Base-by-base conservation (phyloP, 345 rosid genomes). In the Hypericum perforatum region DNA sequence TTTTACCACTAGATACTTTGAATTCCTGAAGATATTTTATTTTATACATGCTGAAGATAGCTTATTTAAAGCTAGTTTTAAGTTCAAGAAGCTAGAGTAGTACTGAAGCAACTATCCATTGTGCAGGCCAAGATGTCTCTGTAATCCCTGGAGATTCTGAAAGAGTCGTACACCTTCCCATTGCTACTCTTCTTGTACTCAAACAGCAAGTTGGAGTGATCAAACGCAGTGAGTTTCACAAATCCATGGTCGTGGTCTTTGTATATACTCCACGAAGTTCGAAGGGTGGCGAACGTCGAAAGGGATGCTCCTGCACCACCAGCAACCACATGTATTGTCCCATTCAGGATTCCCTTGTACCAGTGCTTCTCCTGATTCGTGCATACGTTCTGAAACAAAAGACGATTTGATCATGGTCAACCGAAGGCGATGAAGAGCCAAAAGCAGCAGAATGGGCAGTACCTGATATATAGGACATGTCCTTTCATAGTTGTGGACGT, bases 401-500 rank as follows among this genome's bases (percentile, higher is more conserved):
- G 52, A 15, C 14, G 41, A 53, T 11, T 16, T 5, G 37, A 41
- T 16, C 32, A 22, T 4, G 32, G 32, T 4, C 32, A 22, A 22
- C 32, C 32, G 32, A 22, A 22, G 32, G 32, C 32, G 32, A 4
- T 4, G 32, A 22, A 1, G 32, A 22, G 4, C 2, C 1, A 1
- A 4, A 22, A 22, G 32, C 2, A 22, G 4, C 32, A 1, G 4
- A 22, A 4, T 22, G 4, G 32, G 1, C 1, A 1, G 32, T 77
- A 81, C 89, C 89, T 79, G 78, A 54, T 82, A 85, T 52, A 85
- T 70, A 22, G 89, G 94, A 54, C 86, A 78, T 16, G 81, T 85
- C 59, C 94, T 80, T 65, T 85, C 89, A 54, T 85, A 82, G 59
- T 80, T 80, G 68, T 85, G 94, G 6, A 66, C 85, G 7, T 82